A percentile compares a stretch with the other conserved stretches of the same genome.
Evolutionary conservation across 495 filamentous ascomycete genomes (phyloP).

Genomic region (Chaetomium fimeti): DNA sequence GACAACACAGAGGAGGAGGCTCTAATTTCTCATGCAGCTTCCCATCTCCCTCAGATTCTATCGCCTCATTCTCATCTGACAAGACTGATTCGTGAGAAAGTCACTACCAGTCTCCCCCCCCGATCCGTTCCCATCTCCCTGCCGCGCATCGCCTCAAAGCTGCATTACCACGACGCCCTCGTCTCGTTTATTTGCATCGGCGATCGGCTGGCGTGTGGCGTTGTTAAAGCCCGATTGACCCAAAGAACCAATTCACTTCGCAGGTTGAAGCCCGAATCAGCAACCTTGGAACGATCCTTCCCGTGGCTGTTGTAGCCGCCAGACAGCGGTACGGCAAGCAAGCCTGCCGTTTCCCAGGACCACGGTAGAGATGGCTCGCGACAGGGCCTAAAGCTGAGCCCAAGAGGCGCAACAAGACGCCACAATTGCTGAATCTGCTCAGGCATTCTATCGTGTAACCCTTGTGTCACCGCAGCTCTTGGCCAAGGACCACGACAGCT

Average conservation of each 20-base stretch:
- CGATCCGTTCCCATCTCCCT: not conserved
- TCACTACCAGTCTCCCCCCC: not conserved
- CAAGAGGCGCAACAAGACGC: not conserved
- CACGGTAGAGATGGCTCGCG: not conserved
- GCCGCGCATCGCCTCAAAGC: not conserved
- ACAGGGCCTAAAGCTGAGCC: not conserved
- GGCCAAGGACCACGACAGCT: not conserved
- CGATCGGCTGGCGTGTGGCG: conserved; percentile 3
- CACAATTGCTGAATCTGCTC: not conserved
- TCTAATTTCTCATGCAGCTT: conserved; percentile 11
- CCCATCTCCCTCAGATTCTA: conserved; percentile 10
- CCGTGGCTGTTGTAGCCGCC: not conserved
- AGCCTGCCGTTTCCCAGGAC: not conserved
- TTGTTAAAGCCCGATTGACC: not conserved
- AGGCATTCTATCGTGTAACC: not conserved
- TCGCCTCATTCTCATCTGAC: not conserved
- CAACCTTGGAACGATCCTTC: not conserved
- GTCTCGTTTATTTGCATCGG: not conserved
- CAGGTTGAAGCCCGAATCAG: not conserved
- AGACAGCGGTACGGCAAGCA: not conserved
- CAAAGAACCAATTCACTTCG: not conserved
- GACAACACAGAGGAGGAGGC: not conserved
- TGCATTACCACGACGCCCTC: conserved; percentile 11
- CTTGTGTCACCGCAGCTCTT: not conserved
- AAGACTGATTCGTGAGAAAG: conserved; percentile 3